Percentiles rank a stretch among this genome's conserved stretches.
phyloP scores from a whole-genome alignment of 805 yeast species.

The Yamadazyma scolyti region DNA sequence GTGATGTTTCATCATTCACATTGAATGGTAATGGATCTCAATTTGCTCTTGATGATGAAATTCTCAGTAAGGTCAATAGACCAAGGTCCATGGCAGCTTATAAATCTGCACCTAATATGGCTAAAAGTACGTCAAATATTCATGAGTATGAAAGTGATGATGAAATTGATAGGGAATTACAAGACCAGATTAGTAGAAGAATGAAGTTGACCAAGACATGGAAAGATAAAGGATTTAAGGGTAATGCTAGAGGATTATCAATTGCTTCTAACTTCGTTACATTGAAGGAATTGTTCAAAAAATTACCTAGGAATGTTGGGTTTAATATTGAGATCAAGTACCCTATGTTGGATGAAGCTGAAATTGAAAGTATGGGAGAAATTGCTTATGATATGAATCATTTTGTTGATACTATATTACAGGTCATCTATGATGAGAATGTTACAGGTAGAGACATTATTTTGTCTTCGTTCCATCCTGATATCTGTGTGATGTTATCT shows the following conservation, averaged over 20 bases:
- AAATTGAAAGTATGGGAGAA: conserved; percentile 83
- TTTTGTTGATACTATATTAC: conserved; percentile 84
- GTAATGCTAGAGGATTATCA: conserved; percentile 84
- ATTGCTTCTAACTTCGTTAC: conserved; percentile 93
- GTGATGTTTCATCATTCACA: conserved; percentile 3
- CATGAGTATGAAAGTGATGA: conserved; percentile 16
- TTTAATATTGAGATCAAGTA: conserved; percentile 93
- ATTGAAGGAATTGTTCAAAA: conserved; percentile 74
- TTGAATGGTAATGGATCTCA: conserved; percentile 7
- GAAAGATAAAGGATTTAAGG: conserved; percentile 83
- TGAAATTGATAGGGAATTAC: conserved; percentile 35
- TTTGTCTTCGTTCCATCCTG: conserved; percentile 93
- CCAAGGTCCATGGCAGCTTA: conserved; percentile 40
- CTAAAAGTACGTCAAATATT: conserved; percentile 4
- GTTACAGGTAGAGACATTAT: conserved; percentile 79
- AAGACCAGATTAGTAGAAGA: conserved; percentile 47
- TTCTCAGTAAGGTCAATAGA: conserved; percentile 26
- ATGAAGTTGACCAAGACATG: conserved; percentile 88
- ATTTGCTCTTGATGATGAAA: conserved; percentile 34
- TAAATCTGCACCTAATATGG: conserved; percentile 30
- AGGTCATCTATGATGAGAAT: conserved; percentile 70
- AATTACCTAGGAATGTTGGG: conserved; percentile 80
- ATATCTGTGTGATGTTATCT: conserved; percentile 78
- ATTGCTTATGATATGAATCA: conserved; percentile 77
- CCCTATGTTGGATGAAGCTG: conserved; percentile 93